These are phyloP conservation scores for Quercus phellos DNA, from an alignment of 331 rosid species.

Conservation along the genomic window DNA sequence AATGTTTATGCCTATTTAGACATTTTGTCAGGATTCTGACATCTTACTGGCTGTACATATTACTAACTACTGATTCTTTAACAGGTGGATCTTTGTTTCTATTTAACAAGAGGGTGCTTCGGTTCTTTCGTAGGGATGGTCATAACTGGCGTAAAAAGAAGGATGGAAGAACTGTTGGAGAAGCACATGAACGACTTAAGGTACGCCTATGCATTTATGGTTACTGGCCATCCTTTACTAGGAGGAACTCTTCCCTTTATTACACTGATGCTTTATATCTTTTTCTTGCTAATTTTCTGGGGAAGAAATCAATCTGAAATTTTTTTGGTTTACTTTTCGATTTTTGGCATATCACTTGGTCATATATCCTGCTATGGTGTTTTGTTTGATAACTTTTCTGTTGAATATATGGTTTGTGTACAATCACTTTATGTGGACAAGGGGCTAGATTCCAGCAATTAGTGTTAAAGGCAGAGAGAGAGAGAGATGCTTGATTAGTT, in stretches of 20 bases:
- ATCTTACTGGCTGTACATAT: conserved; percentile 3
- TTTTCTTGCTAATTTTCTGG: not conserved
- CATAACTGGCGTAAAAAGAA: conserved; percentile 90
- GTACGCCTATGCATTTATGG: conserved; percentile 24
- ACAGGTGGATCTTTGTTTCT: conserved; percentile 86
- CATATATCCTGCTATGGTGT: not conserved
- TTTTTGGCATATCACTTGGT: not conserved
- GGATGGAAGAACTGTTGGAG: conserved; percentile 84
- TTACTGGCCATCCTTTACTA: not conserved
- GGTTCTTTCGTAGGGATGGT: conserved; percentile 94
- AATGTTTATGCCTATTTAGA: conserved; percentile 13
- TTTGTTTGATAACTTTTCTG: not conserved
- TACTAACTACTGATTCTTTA: conserved; percentile 12
- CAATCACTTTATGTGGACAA: not conserved
- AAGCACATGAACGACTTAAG: conserved; percentile 98
- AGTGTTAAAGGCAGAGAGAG: not conserved
- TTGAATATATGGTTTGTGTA: not conserved
- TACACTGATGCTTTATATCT: not conserved
- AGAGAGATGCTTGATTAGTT: too few species aligned
- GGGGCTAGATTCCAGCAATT: not conserved
- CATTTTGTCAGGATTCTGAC: not conserved
- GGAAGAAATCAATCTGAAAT: not conserved
- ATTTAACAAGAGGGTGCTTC: conserved; percentile 80
- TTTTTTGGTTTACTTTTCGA: not conserved
- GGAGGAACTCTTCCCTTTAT: not conserved